A percentile compares a stretch with the other conserved stretches of the same genome.
These are phyloP conservation scores for Coemansia sp. DNA, from an alignment of 192 early-diverging fungal genomes.

Conservation along the genomic window DNA sequence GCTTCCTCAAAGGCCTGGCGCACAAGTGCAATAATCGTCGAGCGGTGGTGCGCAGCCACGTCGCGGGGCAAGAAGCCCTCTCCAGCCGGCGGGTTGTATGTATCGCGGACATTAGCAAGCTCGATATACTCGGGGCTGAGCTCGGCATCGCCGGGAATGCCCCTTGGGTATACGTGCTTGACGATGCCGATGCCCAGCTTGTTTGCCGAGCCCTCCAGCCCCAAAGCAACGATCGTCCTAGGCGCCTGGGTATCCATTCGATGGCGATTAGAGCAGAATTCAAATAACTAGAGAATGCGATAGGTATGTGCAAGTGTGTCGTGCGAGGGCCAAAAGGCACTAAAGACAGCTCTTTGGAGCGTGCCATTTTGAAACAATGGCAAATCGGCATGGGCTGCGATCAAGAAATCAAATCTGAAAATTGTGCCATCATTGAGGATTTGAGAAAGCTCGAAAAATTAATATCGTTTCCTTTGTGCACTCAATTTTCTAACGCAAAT, in stretches of 20 bases:
- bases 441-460: too few species aligned
- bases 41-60: constrained; percentile 92
- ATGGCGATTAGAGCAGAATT: background rate
- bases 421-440: too few species aligned
- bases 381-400: too few species aligned
- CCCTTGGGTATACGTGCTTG: constrained; percentile 60
- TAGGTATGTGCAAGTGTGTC: background rate
- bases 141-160: constrained; percentile 44
- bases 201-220: constrained; percentile 93
- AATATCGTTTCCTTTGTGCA: background rate
- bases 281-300: background rate
- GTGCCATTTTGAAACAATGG: too few species aligned
- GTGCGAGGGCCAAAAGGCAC: background rate
- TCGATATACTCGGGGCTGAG: constrained; percentile 62
- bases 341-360: too few species aligned
- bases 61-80: constrained; percentile 95
- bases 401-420: too few species aligned
- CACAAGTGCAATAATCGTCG: constrained; percentile 72
- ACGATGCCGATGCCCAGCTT: constrained; percentile 98
- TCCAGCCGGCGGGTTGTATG: constrained; percentile 96
- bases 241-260: constrained; percentile 9
- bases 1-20: constrained; percentile 80
- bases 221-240: constrained; percentile 67
- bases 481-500: background rate
- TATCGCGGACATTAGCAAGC: constrained; percentile 89